Evolutionary conservation across 2,329 filamentous ascomycete genomes (phyloP).

Genomic region (Alternaria burnsii): DNA sequence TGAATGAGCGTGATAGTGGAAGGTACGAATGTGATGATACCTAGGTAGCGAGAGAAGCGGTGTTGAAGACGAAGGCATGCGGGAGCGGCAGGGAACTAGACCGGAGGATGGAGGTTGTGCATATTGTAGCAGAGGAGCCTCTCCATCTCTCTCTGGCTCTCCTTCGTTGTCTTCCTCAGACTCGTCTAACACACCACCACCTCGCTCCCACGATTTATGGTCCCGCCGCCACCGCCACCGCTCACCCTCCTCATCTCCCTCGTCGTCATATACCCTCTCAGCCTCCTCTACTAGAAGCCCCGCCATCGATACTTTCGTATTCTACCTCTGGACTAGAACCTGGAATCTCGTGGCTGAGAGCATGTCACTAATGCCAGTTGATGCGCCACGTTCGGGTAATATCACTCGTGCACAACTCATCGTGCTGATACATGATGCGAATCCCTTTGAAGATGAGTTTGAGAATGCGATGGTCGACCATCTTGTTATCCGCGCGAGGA

Average conservation of each 20-base stretch:
- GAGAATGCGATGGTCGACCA: neutral
- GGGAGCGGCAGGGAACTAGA: neutral
- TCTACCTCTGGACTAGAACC: constrained; percentile 5
- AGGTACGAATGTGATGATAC: neutral
- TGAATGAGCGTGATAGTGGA: neutral
- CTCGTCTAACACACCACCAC: neutral
- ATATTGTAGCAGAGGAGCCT: neutral
- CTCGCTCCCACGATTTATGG: neutral
- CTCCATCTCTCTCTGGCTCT: neutral
- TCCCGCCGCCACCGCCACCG: neutral
- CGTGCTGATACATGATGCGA: neutral
- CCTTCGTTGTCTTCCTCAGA: neutral
- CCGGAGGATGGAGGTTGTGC: neutral
- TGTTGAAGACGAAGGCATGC: neutral
- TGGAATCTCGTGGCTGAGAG: constrained; percentile 5
- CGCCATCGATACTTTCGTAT: neutral
- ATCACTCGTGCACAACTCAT: constrained; percentile 2
- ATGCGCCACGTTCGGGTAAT: neutral
- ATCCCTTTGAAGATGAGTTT: neutral
- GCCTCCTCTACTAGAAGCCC: neutral
- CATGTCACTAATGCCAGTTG: neutral
- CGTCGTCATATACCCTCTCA: neutral
- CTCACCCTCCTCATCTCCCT: neutral
- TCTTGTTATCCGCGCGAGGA: constrained; percentile 1
- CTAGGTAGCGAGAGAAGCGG: neutral